A percentile compares a stretch with the other conserved stretches of the same genome.
Conservation (phyloP, 768 basidiomycete species). For the Kondoa malvinella region DNA sequence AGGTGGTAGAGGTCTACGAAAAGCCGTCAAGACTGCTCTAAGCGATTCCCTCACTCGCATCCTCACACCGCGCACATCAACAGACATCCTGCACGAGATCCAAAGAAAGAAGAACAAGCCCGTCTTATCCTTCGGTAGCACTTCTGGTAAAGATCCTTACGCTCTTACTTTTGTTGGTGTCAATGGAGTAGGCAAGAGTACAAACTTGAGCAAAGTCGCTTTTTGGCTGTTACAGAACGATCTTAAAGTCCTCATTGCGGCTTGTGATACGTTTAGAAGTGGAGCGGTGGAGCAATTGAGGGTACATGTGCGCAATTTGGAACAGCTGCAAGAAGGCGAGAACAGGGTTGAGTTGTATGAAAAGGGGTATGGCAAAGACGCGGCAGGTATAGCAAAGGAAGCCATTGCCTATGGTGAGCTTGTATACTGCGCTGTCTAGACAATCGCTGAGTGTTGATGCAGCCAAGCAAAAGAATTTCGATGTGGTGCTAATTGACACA, state of each 20-base stretch:
- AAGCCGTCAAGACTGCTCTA: slow-evolving; percentile 64
- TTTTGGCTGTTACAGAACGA: slow-evolving; percentile 98
- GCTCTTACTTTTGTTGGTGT: slow-evolving; percentile 93
- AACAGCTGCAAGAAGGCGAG: slow-evolving; percentile 52
- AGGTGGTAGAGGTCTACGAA: slow-evolving; percentile 39
- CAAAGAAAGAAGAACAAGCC: slow-evolving; percentile 50
- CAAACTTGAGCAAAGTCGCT: slow-evolving; percentile 92
- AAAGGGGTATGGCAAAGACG: slow-evolving; percentile 93
- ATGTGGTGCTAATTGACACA: slow-evolving; percentile 93
- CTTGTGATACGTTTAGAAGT: slow-evolving; percentile 90
- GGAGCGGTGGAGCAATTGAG: slow-evolving; percentile 95
- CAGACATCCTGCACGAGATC: slow-evolving; percentile 86
- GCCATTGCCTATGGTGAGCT: slow-evolving; percentile 66
- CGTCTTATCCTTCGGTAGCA: background rate
- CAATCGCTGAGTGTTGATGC: slow-evolving; percentile 10
- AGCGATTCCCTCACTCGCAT: slow-evolving; percentile 78
- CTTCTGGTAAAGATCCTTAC: slow-evolving; percentile 50
- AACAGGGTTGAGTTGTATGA: slow-evolving; percentile 82
- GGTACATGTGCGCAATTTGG: slow-evolving; percentile 86
- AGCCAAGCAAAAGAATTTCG: slow-evolving; percentile 81
- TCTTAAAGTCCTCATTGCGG: slow-evolving; percentile 80
- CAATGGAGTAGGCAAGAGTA: slow-evolving; percentile 97
- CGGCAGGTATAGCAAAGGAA: slow-evolving; percentile 93
- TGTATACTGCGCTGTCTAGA: slow-evolving; percentile 8
- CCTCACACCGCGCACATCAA: slow-evolving; percentile 88